These are phyloP conservation scores for Ascosphaera acerosa DNA, from an alignment of 2,329 filamentous ascomycete species.

Conservation along the genomic window DNA sequence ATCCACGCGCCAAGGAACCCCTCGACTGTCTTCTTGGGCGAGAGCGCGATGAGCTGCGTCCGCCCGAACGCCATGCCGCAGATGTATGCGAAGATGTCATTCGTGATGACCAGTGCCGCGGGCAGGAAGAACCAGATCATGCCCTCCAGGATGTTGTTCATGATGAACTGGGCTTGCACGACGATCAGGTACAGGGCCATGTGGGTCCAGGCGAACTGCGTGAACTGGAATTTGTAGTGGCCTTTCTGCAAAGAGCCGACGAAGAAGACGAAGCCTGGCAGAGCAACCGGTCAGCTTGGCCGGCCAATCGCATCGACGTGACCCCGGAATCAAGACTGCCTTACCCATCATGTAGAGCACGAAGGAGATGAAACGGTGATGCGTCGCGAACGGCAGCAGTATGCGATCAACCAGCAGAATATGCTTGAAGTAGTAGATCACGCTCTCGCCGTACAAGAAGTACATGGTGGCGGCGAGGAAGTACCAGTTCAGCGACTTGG, in stretches of 20 bases:
- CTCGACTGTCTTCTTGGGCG: slow-evolving; percentile 97
- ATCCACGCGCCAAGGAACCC: slow-evolving; percentile 92
- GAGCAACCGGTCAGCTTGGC: not conserved
- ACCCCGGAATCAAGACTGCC: too few species aligned
- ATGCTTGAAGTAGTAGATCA: slow-evolving; percentile 99
- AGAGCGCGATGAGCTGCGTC: slow-evolving; percentile 91
- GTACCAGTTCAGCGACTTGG: slow-evolving; percentile 96
- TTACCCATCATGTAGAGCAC: slow-evolving; percentile 89
- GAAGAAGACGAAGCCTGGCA: slow-evolving; percentile 93
- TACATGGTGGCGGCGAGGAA: slow-evolving; percentile 99
- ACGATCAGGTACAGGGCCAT: slow-evolving; percentile 98
- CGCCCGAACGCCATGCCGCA: slow-evolving; percentile 92
- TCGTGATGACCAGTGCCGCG: slow-evolving; percentile 83
- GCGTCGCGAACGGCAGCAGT: slow-evolving; percentile 74
- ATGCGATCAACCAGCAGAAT: slow-evolving; percentile 88
- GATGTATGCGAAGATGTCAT: slow-evolving; percentile 95
- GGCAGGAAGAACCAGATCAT: slow-evolving; percentile 99
- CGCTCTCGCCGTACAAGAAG: slow-evolving; percentile 92
- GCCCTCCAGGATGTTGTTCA: slow-evolving; percentile 99
- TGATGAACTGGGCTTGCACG: slow-evolving; percentile 94
- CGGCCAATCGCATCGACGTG: not conserved
- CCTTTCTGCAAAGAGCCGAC: slow-evolving; percentile 84
- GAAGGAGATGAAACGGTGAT: slow-evolving; percentile 97
- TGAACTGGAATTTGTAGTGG: slow-evolving; percentile 96
- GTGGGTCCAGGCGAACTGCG: slow-evolving; percentile 97